phyloP scores from a whole-genome alignment of 177 flowering plant species.

The Vitis hybrid region DNA sequence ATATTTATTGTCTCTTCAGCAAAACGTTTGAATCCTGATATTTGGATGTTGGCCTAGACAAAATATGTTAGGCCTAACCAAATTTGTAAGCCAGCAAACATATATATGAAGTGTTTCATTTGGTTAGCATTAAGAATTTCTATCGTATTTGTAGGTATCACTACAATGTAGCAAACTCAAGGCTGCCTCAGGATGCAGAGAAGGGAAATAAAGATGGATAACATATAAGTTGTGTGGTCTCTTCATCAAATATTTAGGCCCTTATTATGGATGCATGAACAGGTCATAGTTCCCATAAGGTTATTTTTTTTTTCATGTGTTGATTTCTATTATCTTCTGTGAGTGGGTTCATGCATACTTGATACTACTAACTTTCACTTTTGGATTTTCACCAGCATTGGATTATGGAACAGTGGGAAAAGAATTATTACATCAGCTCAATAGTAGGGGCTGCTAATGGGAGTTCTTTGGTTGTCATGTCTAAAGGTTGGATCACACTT shows the following conservation, averaged over 20 bases:
- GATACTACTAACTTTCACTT: background rate
- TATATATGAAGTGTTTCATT: background rate
- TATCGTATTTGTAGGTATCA: constrained; percentile 51
- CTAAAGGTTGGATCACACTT: constrained; percentile 60
- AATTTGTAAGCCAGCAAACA: background rate
- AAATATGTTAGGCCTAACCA: background rate
- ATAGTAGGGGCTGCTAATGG: constrained; percentile 87
- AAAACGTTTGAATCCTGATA: background rate
- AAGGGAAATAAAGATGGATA: constrained; percentile 77
- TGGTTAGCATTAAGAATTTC: background rate
- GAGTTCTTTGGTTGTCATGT: constrained; percentile 90
- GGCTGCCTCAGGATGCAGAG: constrained; percentile 67
- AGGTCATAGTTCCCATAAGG: constrained; percentile 69
- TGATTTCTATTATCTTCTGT: constrained; percentile 7
- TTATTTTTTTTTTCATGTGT: constrained; percentile 9
- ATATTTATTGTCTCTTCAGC: background rate
- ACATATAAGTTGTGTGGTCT: constrained; percentile 66
- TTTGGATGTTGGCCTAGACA: background rate
- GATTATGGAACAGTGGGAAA: constrained; percentile 98
- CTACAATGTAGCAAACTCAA: constrained; percentile 71
- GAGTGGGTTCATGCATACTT: background rate
- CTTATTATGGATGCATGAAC: constrained; percentile 91
- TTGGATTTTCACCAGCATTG: constrained; percentile 56
- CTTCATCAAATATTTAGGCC: constrained; percentile 70
- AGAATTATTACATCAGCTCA: constrained; percentile 82